Conservation (phyloP, 306 rosid genomes). For the Pachyrhizus erosus region DNA sequence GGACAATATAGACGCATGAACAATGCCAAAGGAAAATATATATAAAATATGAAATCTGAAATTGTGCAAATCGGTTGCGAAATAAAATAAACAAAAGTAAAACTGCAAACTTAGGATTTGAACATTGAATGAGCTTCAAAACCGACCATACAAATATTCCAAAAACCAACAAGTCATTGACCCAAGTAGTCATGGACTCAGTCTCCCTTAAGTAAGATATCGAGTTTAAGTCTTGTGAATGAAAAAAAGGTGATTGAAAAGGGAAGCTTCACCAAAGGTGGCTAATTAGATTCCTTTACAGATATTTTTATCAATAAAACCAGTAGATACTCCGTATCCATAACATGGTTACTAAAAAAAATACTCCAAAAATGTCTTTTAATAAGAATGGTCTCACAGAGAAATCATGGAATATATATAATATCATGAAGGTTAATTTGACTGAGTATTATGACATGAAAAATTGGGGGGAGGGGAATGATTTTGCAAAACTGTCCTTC, state of each 20-base stretch:
- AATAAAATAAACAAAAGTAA: background rate
- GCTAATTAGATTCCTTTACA: no score
- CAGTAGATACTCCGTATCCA: no score
- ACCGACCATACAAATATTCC: background rate
- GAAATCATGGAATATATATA: background rate
- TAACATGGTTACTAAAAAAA: no score
- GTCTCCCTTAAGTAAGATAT: no score
- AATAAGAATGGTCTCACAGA: background rate
- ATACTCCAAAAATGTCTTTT: background rate
- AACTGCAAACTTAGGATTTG: conserved; percentile 5
- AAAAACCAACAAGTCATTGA: no score
- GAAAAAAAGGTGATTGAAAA: no score
- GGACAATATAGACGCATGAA: background rate
- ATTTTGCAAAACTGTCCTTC: background rate
- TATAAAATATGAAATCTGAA: background rate
- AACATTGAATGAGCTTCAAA: background rate
- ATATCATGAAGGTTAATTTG: background rate
- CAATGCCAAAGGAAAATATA: background rate
- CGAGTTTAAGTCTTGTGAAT: no score
- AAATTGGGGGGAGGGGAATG: background rate
- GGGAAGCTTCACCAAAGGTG: no score
- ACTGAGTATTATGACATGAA: background rate
- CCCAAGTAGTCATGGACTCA: no score
- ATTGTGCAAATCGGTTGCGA: background rate
- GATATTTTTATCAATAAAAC: no score